Evolutionary conservation across 768 basidiomycete species (phyloP), one percentile per base, ranked within the genome.

Genomic region (Fistulinella prunicolor): DNA sequence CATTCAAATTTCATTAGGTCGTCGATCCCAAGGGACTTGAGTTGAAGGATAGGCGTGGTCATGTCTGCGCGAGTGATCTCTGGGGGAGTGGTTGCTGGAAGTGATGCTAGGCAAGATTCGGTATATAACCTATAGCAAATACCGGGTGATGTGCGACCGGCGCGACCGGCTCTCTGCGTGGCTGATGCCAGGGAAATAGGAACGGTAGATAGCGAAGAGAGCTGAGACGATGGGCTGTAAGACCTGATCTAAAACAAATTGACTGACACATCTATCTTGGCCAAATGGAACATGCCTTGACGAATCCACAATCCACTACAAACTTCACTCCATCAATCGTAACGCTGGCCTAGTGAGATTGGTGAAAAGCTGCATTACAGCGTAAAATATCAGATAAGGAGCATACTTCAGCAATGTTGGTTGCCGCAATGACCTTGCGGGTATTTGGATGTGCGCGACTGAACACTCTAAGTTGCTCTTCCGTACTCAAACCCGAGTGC

Each of bases 1-100:
- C 94, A 99, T 62, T 98, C 94, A 62, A 98, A 95, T 62, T 89
- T 89, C 80, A 96, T 86, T 13, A 98, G 66, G 66, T 99, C 92
- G 56, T 98, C 88, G 38, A 99, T 88, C 9, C 96, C 96, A 24
- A 99, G 76, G 0, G 89, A 88, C 67, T 98, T 98, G 41, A 98
- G 78, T 63, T 97, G 94, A 16, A 99, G 72, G 42, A 99, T 86
- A 5, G 92, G 89, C 3, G 90, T 87, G 0, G 89, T 87, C 71
- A 99, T 80, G 60, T 99, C 95, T 4, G 85, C 86, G 26, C 95
- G 82, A 9, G 85, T 86, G 41, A 98, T 85, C 72, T 99, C 96
- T 2, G 96, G 91, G 3, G 88, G 79, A 0, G 92, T 92, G 1
- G 82, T 81, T 4, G 72, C 70, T 1, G 85, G 75, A 49, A 98